phyloP scores from a whole-genome alignment of 2,329 filamentous ascomycete species.

The Neodidymelliopsis sp. region DNA sequence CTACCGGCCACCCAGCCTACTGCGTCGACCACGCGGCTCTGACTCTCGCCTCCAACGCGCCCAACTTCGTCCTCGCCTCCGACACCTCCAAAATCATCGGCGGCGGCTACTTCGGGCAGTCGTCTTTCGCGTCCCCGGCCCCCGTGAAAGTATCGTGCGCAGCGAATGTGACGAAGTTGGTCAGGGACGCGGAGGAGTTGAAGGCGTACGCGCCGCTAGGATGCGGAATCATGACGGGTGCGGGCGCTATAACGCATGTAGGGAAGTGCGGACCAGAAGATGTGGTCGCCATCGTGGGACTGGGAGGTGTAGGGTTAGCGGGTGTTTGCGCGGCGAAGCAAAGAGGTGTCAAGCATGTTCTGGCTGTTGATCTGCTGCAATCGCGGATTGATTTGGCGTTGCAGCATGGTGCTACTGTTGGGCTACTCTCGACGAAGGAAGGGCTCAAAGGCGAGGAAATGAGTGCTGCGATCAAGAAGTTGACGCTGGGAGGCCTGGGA shows the following conservation, averaged over 20 bases:
- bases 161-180: conserved; percentile 54
- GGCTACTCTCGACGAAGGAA: conserved; percentile 17
- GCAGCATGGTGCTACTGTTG: conserved; percentile 42
- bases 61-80: conserved; percentile 53
- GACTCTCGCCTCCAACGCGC: conserved; percentile 40
- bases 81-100: conserved; percentile 33
- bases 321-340: conserved; percentile 54
- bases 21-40: conserved; percentile 53
- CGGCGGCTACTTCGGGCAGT: conserved; percentile 60
- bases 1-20: conserved; percentile 55
- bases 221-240: conserved; percentile 57
- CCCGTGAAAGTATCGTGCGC: conserved; percentile 52
- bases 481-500: conserved; percentile 23
- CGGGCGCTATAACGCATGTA: conserved; percentile 52
- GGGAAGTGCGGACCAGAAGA: conserved; percentile 47
- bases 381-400: conserved; percentile 46
- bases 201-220: conserved; percentile 55
- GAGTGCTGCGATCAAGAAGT: conserved; percentile 46
- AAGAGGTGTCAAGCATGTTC: conserved; percentile 42
- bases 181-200: conserved; percentile 50
- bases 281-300: conserved; percentile 52
- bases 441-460: conserved; percentile 31
- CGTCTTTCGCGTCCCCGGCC: conserved; percentile 52
- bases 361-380: conserved; percentile 47
- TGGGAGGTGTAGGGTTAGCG: conserved; percentile 56